These are phyloP conservation scores for Monosporozyma siamensis DNA, from an alignment of 805 yeast genomes.

Conservation along the genomic window DNA sequence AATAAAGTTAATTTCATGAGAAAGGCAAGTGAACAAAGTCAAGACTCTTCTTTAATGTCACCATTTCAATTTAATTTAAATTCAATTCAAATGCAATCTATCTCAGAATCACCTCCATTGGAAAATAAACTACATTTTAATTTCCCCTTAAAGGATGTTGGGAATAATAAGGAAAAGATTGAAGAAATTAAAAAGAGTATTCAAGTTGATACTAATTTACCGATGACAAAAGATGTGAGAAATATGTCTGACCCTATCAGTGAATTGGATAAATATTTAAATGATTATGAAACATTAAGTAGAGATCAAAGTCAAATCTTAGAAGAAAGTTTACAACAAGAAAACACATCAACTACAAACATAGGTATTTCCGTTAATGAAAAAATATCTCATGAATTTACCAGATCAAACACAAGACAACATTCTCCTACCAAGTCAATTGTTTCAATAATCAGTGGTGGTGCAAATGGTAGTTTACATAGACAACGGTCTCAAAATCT, in stretches of 20 bases:
- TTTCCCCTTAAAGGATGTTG: slow-evolving; percentile 1
- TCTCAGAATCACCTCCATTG: neutral
- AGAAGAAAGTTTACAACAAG: slow-evolving; percentile 21
- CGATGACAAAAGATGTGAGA: neutral
- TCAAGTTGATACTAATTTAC: neutral
- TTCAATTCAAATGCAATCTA: neutral
- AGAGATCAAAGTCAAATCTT: slow-evolving; percentile 12
- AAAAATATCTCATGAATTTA: slow-evolving; percentile 10
- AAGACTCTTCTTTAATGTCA: slow-evolving; percentile 12
- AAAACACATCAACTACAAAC: slow-evolving; percentile 10
- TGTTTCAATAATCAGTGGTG: slow-evolving; percentile 21
- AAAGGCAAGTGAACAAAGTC: slow-evolving; percentile 11
- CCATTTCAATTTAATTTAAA: slow-evolving; percentile 6
- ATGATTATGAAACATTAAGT: slow-evolving; percentile 11
- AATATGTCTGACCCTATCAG: slow-evolving; percentile 19
- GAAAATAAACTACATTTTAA: slow-evolving; percentile 2
- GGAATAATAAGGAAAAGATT: neutral
- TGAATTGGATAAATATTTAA: slow-evolving; percentile 22
- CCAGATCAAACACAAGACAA: slow-evolving; percentile 15
- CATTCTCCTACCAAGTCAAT: slow-evolving; percentile 31
- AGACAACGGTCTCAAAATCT: slow-evolving; percentile 14
- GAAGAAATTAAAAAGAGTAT: neutral
- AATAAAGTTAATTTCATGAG: slow-evolving; percentile 11
- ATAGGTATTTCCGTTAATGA: slow-evolving; percentile 5
- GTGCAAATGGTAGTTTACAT: slow-evolving; percentile 5